Evolutionary conservation across 2,329 filamentous ascomycete species (phyloP).

Genomic region (Talaromyces marneffei): DNA sequence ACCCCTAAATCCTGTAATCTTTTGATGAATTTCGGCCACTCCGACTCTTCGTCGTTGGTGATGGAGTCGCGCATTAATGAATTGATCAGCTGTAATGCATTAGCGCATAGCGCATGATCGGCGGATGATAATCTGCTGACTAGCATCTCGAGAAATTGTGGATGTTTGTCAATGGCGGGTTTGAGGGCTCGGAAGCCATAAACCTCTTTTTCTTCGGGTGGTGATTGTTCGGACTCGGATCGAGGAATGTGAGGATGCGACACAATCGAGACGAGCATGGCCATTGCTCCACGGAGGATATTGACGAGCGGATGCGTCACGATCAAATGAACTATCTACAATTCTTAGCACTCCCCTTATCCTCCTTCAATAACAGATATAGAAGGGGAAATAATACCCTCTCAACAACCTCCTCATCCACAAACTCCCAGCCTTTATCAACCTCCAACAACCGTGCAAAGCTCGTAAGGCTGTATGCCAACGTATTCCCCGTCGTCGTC

Average conservation of each 20-base stretch:
- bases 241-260: slow-evolving; percentile 66
- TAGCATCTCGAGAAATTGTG: slow-evolving; percentile 90
- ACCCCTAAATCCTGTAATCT: slow-evolving; percentile 85
- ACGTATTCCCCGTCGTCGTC: slow-evolving; percentile 80
- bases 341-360: background rate
- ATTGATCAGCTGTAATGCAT: slow-evolving; percentile 91
- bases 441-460: slow-evolving; percentile 83
- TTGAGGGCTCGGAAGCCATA: slow-evolving; percentile 90
- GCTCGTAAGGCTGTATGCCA: slow-evolving; percentile 90
- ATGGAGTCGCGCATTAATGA: slow-evolving; percentile 89
- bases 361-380: background rate
- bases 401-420: slow-evolving; percentile 50
- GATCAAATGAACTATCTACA: slow-evolving; percentile 77
- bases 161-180: slow-evolving; percentile 83
- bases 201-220: slow-evolving; percentile 44
- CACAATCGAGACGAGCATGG: slow-evolving; percentile 88
- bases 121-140: slow-evolving; percentile 87
- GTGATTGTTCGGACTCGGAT: slow-evolving; percentile 15
- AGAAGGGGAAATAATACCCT: slow-evolving; percentile 46
- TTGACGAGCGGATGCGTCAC: slow-evolving; percentile 95
- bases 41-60: slow-evolving; percentile 66
- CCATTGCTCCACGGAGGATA: slow-evolving; percentile 93
- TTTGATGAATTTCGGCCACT: slow-evolving; percentile 96
- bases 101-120: slow-evolving; percentile 91
- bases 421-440: slow-evolving; percentile 89